Base-by-base conservation (phyloP, 306 rosid species). In the Acmispon strigosus region DNA sequence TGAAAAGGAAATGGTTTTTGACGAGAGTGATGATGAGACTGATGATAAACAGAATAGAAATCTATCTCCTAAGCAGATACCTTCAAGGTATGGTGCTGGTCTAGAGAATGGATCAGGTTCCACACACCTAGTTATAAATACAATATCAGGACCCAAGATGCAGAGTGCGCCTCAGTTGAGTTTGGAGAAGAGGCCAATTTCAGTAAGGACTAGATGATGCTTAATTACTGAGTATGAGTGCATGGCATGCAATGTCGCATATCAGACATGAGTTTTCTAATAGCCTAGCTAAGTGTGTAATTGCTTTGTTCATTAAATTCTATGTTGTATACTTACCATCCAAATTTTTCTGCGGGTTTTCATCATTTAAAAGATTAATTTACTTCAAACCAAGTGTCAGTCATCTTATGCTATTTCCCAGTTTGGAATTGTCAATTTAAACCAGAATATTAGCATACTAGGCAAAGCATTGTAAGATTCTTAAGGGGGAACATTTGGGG, bases 21-120 rank as follows among this genome's bases (percentile, higher is more conserved):
- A 81, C 64, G 90, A 91, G 29, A 86, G 82, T 71, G 93, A 83
- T 16, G 32, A 57, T 52, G 92, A 87, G 37, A 52, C 18, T 15
- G 76, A 52, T 22, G 19, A 70, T 18, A 63, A 75, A 36, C 74
- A 71, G 37, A 84, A 66, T 49, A 62, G 32, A 37, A 51, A 5
- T 56, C 63, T 61, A 24, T 65, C 79, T 70, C 57, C 57, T 15
- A 60, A 17, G 73, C 62, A 73, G 69, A 39, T 56, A 62, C 72
- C 84, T 58, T 73, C 74, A 8, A 69, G 82, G 55, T 58, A 66
- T 75, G 82, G 54, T 56, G 56, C 76, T 66, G 86, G 76, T 18
- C 51, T 45, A 59, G 68, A 70, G 66, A 71, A 51, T 29, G 75
- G 70, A 22, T 77, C 87, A 15, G 79, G 34, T 72, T 57, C 52